Base-by-base conservation (phyloP, 2,329 filamentous ascomycete genomes). In the Neopestalotiopsis rosae region DNA sequence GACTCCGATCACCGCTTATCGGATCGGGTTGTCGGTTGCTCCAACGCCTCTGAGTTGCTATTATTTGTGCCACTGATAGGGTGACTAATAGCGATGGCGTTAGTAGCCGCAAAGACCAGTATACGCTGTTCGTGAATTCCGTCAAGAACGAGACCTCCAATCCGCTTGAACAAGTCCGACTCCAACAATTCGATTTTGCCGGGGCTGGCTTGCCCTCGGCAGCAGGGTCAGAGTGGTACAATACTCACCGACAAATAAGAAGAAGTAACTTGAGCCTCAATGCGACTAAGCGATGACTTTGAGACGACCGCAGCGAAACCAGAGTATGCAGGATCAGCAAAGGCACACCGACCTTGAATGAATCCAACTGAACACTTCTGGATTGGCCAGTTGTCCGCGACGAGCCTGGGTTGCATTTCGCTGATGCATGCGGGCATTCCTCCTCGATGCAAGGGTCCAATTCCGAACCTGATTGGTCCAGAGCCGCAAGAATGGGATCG, bases 331-430 rank as follows among this genome's bases (percentile, higher is more conserved):
- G 30, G 30, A 34, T 38, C 59, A 14, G 59, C 59, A 62, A 20
- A 5, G 58, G 17, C 59, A 62, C 59, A 62, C 59, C 59, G 59
- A 62, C 59, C 34, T 30, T 17, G 17, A 52, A 52, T 52, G 17
- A 24, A n/a, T 24, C 9, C 45, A 17, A 52, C 45, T 20, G 14
- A 17, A 6, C 14, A 4, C 45, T 20, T 52, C 45, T 52, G 45
- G 45, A 52, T 52, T 52, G 45, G 45, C 20, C 45, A 52, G 20
- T 17, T 20, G 45, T 38, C 45, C 45, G 17, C 45, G 45, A 20
- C 17, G 45, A 17, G 17, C 45, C 45, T 52, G 45, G 45, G 45
- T 52, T 52, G 45, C 45, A 52, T 52, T 38, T 38, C 3, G 45
- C 20, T 20, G 45, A 14, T 20, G 45, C 20, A 24, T 52, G 45